Percentiles rank a stretch among this genome's conserved stretches.
These are phyloP conservation scores for Fistulina hepatica DNA, from an alignment of 1,284 basidiomycete species.

Conservation along the genomic window DNA sequence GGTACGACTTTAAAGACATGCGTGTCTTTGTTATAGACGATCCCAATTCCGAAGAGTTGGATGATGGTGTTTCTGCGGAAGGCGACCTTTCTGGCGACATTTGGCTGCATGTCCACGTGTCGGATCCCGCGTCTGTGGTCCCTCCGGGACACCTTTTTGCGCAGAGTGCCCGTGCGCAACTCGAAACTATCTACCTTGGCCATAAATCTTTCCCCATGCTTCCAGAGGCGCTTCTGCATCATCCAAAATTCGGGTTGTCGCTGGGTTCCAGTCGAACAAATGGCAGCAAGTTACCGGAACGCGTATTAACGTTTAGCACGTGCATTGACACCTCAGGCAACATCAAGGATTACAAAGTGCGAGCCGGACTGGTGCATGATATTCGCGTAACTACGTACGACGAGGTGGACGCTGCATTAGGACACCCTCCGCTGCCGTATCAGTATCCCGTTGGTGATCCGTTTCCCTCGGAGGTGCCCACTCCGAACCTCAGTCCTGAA, in stretches of 20 bases:
- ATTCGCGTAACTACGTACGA: conserved; percentile 62
- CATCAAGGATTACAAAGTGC: conserved; percentile 61
- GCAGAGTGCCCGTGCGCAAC: conserved; percentile 39
- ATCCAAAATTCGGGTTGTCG: conserved; percentile 47
- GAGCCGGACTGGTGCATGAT: conserved; percentile 64
- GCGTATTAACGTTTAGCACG: conserved; percentile 75
- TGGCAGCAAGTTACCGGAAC: conserved; percentile 35
- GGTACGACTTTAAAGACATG: conserved; percentile 78
- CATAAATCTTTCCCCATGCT: conserved; percentile 64
- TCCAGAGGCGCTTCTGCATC: conserved; percentile 39
- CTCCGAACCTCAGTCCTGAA: conserved; percentile 10
- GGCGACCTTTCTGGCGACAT: conserved; percentile 35
- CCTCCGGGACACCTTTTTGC: conserved; percentile 56
- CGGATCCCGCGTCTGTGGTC: conserved; percentile 84
- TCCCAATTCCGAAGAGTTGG: conserved; percentile 72
- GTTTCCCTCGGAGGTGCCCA: conserved; percentile 2
- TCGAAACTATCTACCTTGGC: conserved; percentile 51
- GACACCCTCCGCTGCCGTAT: conserved; percentile 14
- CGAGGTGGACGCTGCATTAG: conserved; percentile 50
- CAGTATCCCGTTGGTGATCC: conserved; percentile 39
- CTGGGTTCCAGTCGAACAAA: too few relatives aligned
- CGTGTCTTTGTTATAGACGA: conserved; percentile 91
- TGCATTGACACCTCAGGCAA: conserved; percentile 56
- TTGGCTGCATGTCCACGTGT: conserved; percentile 92
- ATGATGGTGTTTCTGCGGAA: conserved; percentile 89